These are phyloP conservation scores for Cyclotella atomus DNA, from an alignment of 108 stramenopile species.

Conservation along the genomic window DNA sequence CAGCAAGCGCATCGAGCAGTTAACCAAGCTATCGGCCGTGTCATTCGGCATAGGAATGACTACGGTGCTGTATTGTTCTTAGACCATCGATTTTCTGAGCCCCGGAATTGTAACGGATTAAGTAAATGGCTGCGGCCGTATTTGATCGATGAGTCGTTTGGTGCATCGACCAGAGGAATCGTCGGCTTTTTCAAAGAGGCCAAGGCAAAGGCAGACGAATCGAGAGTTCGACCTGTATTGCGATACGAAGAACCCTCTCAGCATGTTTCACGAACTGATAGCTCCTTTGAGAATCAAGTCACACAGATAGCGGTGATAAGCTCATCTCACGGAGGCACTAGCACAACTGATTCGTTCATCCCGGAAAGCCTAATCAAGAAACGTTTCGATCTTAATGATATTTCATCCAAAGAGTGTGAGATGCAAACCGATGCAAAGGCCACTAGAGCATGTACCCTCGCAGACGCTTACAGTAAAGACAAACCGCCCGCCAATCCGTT, in stretches of 20 bases:
- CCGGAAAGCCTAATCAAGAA: constrained; percentile 1
- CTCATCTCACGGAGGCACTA: neutral
- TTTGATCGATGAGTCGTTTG: constrained; percentile 76
- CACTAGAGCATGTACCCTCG: too few species aligned
- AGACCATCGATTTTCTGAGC: constrained; percentile 90
- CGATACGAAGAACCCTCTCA: neutral
- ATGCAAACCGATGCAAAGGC: neutral
- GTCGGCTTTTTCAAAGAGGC: constrained; percentile 72
- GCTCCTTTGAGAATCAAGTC: neutral
- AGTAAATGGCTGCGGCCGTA: constrained; percentile 88
- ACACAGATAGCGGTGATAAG: constrained; percentile 9
- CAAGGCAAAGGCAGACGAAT: constrained; percentile 55
- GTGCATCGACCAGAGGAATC: constrained; percentile 55
- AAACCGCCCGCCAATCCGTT: neutral
- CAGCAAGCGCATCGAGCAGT: constrained; percentile 97
- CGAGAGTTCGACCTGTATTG: constrained; percentile 9
- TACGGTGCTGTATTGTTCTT: constrained; percentile 95
- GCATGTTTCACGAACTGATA: constrained; percentile 1
- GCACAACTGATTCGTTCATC: neutral
- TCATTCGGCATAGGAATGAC: constrained; percentile 97
- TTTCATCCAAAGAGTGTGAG: neutral
- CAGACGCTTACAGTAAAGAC: too few species aligned
- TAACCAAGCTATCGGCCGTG: constrained; percentile 98
- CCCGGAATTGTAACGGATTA: constrained; percentile 71
- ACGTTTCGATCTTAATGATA: neutral